A percentile compares a stretch with the other conserved stretches of the same genome.
Conservation (phyloP, 257 asterid genomes). For the Fraxinus quadrangulata region DNA sequence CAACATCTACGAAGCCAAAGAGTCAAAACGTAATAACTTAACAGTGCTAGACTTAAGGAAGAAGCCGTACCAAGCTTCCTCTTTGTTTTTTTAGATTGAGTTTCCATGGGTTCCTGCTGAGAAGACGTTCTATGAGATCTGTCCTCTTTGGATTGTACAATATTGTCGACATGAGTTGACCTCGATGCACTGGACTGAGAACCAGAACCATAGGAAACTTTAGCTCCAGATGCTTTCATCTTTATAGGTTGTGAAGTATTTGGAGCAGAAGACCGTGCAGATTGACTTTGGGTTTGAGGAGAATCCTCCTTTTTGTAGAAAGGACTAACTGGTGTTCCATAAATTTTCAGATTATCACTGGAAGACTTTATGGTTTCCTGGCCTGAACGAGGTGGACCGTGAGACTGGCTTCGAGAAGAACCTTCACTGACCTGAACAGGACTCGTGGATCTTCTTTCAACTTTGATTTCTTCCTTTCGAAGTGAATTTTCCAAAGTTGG, state of each 20-base stretch:
- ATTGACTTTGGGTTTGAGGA: conserved; percentile 30
- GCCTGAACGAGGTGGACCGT: conserved; percentile 17
- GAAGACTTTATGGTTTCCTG: conserved; percentile 25
- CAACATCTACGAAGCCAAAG: not conserved
- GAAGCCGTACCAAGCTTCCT: conserved; percentile 41
- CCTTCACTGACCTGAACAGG: conserved; percentile 29
- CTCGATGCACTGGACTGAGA: conserved; percentile 23
- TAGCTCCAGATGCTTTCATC: conserved; percentile 33
- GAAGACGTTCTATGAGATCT: conserved; percentile 29
- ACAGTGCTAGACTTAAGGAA: not conserved
- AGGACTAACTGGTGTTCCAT: conserved; percentile 30
- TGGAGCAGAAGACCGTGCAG: conserved; percentile 36
- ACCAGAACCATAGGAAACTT: conserved; percentile 30
- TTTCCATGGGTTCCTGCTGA: conserved; percentile 29
- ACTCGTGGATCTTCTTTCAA: conserved; percentile 32
- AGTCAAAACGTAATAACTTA: not conserved
- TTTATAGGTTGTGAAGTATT: conserved; percentile 34
- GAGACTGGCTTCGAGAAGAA: conserved; percentile 25
- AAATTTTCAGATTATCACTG: conserved; percentile 16
- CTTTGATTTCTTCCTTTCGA: conserved; percentile 23
- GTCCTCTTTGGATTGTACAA: conserved; percentile 26
- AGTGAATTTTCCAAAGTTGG: conserved; percentile 19
- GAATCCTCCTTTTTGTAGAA: conserved; percentile 14
- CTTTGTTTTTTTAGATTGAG: conserved; percentile 37
- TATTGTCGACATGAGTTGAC: conserved; percentile 29